Base-by-base conservation (phyloP, 2,329 filamentous ascomycete species). In the Colletotrichum scovillei region DNA sequence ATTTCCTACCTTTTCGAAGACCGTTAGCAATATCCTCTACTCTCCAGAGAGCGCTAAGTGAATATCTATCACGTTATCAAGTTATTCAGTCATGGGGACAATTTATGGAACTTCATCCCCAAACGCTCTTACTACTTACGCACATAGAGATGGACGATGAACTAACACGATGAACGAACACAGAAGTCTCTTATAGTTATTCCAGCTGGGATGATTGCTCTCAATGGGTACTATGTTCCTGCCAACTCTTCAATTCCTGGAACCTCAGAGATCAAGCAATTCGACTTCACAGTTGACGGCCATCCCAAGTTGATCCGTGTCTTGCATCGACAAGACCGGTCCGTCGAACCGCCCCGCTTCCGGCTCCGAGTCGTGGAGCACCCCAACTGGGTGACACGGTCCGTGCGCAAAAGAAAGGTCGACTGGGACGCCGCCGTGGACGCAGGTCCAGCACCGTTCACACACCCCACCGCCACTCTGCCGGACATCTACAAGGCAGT, bases 401-500 rank as follows among this genome's bases (percentile, higher is more conserved):
- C 69, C 64, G 69, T 72, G 69, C 69, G n/a, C 26, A 49, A 30
- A 14, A 16, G 30, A 14, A 46, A 49, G 19, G 30, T 55, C 24
- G 62, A 63, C 14, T 70, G 68, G 68, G 8, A 70, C 42, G 26
- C n/a, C 24, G 26, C n/a, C 6, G 46, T 56, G 24, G 42, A 38
- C 42, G 68, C 22, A 22, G 55, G 38, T 30, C 55, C 63, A 53
- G 28, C 68, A 59, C 68, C 68, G n/a, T 60, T 71, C 7, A 42
- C 30, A 1, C 66, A 63, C 52, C 52, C 67, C 59, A 60, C 12
- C 19, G 56, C 64, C 19, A 28, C 69, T 22, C 46, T 72, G 35
- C 46, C 53, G 57, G 59, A 73, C 22, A 69, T 64, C 49, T 73
- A 65, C 66, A 14, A 30, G 59, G 59, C 11, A 35, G 66, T 35